Base-by-base conservation (phyloP, 164 flowering plant genomes). In the Magnolia officinalis region DNA sequence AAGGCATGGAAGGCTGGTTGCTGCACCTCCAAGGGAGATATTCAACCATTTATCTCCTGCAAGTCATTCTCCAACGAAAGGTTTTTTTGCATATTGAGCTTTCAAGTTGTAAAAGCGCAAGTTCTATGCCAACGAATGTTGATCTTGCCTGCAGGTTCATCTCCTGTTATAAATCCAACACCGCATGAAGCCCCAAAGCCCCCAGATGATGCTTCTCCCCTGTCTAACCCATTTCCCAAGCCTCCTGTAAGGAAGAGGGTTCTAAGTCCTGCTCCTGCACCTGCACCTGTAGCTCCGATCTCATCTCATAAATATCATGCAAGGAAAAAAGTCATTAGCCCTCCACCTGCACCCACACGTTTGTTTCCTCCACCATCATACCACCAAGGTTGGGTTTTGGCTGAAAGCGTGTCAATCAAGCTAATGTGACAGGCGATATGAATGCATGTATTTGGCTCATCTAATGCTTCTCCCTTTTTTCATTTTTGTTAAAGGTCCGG, bases 351-450 rank as follows among this genome's bases (percentile, higher is more conserved):
- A 75, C 70, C 85, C 50, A 76, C 87, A 11, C 65, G 78, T 81
- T 49, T 65, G 50, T 72, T 65, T 69, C 81, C 86, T 80, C 85
- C 88, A 4, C 72, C 55, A 63, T 55, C 78, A 31, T n/a, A 77
- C 55, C 76, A 79, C 49, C 81, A 76, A 86, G 95, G 95, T 92
- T 76, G 20, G 63, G 6, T 72, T 76, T 68, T 55, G 20, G 50
- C 51, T 61, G 58, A 73, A 71, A 26, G 2, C 14, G 5, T 16
- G 9, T 16, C 8, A 2, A 51, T 11, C 74, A 51, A 72, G 23
- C 31, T 24, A 52, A 52, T 45, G 50, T 37, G 45, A 37, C 6
- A 37, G 45, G 45, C 0, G 45, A 37, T 37, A 37, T 37, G 23
- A 21, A 16, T 55, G 49, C 52, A 10, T 31, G 50, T 13, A 52